Conservation (phyloP, 2,329 filamentous ascomycete species). For the Paecilomyces formosus region DNA sequence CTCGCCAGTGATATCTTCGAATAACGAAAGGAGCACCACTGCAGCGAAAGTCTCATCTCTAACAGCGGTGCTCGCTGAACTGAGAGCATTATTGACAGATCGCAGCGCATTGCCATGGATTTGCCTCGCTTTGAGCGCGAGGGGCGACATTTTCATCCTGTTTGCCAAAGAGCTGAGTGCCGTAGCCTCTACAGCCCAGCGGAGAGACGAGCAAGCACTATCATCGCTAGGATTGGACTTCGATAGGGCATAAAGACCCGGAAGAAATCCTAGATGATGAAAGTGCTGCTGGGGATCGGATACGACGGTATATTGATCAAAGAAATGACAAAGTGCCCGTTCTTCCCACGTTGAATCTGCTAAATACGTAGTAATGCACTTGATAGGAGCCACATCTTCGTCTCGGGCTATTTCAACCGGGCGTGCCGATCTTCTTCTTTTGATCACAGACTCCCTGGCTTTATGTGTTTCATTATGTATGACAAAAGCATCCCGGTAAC, state of each 20-base stretch:
- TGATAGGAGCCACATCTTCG: not conserved
- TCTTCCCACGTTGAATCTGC: conserved; percentile 28
- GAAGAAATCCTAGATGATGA: conserved; percentile 29
- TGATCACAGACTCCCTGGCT: conserved; percentile 11
- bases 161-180: conserved; percentile 27
- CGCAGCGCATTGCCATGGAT: conserved; percentile 25
- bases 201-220: conserved; percentile 20
- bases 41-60: conserved; percentile 32
- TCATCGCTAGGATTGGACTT: conserved; percentile 11
- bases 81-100: conserved; percentile 20
- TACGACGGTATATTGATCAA: conserved; percentile 29
- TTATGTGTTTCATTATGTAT: conserved; percentile 27
- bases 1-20: conserved; percentile 32
- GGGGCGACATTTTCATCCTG: conserved; percentile 15
- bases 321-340: conserved; percentile 33
- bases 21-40: conserved; percentile 28
- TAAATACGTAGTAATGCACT: conserved; percentile 10
- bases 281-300: conserved; percentile 16
- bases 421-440: not conserved
- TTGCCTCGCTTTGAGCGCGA: conserved; percentile 21
- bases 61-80: conserved; percentile 19
- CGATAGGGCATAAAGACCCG: conserved; percentile 24
- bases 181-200: conserved; percentile 27
- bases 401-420: not conserved
- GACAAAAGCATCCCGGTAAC: conserved; percentile 27